Evolutionary conservation across 176 grass and related monocot genomes (phyloP).

Genomic region (Thalia dealbata): DNA sequence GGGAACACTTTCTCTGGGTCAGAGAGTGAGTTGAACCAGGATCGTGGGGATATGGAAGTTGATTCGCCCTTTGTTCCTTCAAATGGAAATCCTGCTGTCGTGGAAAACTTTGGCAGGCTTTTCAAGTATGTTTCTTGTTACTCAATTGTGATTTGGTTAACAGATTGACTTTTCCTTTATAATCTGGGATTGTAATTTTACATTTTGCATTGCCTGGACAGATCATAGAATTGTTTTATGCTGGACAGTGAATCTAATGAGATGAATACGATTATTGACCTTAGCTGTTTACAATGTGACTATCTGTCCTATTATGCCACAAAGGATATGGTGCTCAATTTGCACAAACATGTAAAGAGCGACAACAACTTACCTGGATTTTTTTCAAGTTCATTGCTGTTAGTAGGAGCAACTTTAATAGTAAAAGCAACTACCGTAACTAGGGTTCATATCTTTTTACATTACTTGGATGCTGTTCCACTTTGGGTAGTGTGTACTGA

Average conservation of each 20-base stretch:
- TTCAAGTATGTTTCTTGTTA: conserved; percentile 59
- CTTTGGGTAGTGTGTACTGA: too few relatives aligned
- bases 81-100: conserved; percentile 45
- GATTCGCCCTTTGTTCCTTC: conserved; percentile 54
- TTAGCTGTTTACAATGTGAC: too few relatives aligned
- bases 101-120: conserved; percentile 37
- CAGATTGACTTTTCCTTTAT: not conserved
- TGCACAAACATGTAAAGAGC: too few relatives aligned
- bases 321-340: too few relatives aligned
- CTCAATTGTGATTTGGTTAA: not conserved
- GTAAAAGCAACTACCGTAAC: too few relatives aligned
- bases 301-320: too few relatives aligned
- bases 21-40: conserved; percentile 47
- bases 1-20: conserved; percentile 67
- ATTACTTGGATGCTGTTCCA: too few relatives aligned
- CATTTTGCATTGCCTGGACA: not conserved
- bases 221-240: not conserved
- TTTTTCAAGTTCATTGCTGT: too few relatives aligned
- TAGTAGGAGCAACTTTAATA: too few relatives aligned
- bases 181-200: not conserved
- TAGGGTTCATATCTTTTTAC: too few relatives aligned
- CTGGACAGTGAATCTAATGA: not conserved
- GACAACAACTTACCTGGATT: too few relatives aligned
- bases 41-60: conserved; percentile 75
- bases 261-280: too few relatives aligned